Evolutionary conservation across 176 grass and related monocot species (phyloP).

Genomic region (Pharus latifolius): DNA sequence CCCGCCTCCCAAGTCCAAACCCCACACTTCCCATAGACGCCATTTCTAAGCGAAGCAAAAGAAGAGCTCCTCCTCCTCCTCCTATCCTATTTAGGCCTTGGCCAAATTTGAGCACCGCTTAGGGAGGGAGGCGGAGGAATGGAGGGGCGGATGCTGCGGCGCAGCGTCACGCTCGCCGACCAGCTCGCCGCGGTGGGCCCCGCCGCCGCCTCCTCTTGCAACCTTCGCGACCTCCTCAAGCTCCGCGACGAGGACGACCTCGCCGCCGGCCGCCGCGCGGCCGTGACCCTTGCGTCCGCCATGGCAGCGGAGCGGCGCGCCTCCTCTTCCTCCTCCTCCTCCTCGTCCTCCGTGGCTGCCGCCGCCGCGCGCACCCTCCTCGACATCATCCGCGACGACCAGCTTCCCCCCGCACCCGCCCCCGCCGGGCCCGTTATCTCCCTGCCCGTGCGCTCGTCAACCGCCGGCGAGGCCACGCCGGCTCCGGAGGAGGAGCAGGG

Average conservation of each 20-base stretch:
- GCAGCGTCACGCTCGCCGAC: conserved; percentile 72
- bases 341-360: not conserved
- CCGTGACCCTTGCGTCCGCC: conserved; percentile 24
- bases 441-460: not conserved
- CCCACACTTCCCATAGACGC: not conserved
- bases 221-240: conserved; percentile 58
- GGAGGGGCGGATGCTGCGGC: conserved; percentile 54
- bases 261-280: conserved; percentile 29
- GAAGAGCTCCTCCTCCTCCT: not conserved
- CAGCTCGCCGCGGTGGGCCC: conserved; percentile 56
- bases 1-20: conserved; percentile 1
- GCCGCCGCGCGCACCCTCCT: conserved; percentile 22
- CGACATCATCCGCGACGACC: conserved; percentile 53
- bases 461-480: not conserved
- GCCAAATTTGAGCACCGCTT: too few species aligned
- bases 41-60: not conserved
- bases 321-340: not conserved
- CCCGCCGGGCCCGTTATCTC: not conserved
- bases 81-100: not conserved
- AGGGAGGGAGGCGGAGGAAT: not conserved
- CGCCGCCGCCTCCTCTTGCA: conserved; percentile 14
- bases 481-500: conserved; percentile 14
- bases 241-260: conserved; percentile 41
- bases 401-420: not conserved
- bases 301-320: conserved; percentile 25